Base-by-base conservation (phyloP, 768 basidiomycete genomes). In the Lactifluus subvellereus region DNA sequence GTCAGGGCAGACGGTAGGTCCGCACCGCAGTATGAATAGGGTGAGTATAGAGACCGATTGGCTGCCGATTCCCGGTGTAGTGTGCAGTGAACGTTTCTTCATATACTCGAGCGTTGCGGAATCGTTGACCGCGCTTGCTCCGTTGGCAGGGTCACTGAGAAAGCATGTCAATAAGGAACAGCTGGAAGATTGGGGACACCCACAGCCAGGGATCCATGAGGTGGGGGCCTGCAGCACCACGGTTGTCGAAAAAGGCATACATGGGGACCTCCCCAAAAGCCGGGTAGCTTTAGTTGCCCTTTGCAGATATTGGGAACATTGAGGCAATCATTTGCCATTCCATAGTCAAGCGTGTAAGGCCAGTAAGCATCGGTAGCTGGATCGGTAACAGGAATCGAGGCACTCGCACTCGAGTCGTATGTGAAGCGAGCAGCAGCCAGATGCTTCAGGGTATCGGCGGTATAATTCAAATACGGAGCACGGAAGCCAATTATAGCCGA, bases 211-310 rank as follows among this genome's bases (percentile, higher is more conserved):
- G 88, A 69, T 91, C 90, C 89, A 91, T 91, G 67, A 91, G 75
- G 75, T 91, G 88, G 16, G 77, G 73, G 0, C 87, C 87, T 7
- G 65, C 74, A 9, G 72, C 75, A 5, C 86, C 86, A 11, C 74
- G 72, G 10, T 79, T 62, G 71, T 89, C 88, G 66, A 91, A 90
- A 72, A 84, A 81, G 0, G 85, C 85, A 71, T 89, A 89, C 89
- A 91, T 90, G 1, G 90, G 90, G 57, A 90, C 79, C 73, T 91
- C 88, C n/a, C 90, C 90, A 92, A 69, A 92, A 80, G 5, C 90
- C 89, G 22, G 88, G 86, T 2, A 91, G 75, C 66, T 82, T 80
- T 6, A 87, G 86, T 73, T 86, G 71, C 49, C 90, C 89, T 68
- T 84, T 80, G 74, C 90, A 91, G 3, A 80, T 73, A 32, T 77